Conservation (phyloP, 805 yeast species). For the Kodamaea restingae region DNA sequence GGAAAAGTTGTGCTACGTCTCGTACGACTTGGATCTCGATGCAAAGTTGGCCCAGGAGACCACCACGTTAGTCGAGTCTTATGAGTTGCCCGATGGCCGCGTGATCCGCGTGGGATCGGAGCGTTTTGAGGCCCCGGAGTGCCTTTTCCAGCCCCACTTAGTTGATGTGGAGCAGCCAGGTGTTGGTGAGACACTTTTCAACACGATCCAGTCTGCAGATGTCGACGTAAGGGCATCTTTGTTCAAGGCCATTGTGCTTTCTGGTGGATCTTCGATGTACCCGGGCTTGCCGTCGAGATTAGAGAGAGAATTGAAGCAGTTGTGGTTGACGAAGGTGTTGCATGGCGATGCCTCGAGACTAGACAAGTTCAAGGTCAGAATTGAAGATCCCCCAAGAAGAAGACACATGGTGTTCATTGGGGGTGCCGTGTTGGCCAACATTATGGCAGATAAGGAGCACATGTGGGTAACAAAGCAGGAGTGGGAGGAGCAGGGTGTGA, state of each 20-base stretch:
- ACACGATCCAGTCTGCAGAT: constrained; percentile 91
- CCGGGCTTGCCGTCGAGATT: constrained; percentile 95
- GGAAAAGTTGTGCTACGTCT: constrained; percentile 92
- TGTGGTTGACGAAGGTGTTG: constrained; percentile 87
- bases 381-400: constrained; percentile 98
- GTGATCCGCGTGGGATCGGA: constrained; percentile 91
- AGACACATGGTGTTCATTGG: constrained; percentile 98
- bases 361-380: constrained; percentile 89
- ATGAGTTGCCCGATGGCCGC: constrained; percentile 96
- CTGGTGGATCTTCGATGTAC: constrained; percentile 98
- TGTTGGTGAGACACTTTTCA: constrained; percentile 82
- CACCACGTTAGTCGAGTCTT: constrained; percentile 86
- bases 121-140: constrained; percentile 95
- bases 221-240: constrained; percentile 87
- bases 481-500: constrained; percentile 96
- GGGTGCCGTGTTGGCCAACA: constrained; percentile 95
- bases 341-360: constrained; percentile 83
- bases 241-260: constrained; percentile 86
- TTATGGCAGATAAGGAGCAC: constrained; percentile 97
- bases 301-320: constrained; percentile 93
- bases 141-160: constrained; percentile 91
- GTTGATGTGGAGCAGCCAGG: constrained; percentile 98
- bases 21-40: constrained; percentile 90
- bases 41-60: constrained; percentile 85
- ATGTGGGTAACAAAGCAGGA: constrained; percentile 97